These are phyloP conservation scores for Diaporthe humulicola DNA, from an alignment of 2,329 filamentous ascomycete species.

Conservation along the genomic window DNA sequence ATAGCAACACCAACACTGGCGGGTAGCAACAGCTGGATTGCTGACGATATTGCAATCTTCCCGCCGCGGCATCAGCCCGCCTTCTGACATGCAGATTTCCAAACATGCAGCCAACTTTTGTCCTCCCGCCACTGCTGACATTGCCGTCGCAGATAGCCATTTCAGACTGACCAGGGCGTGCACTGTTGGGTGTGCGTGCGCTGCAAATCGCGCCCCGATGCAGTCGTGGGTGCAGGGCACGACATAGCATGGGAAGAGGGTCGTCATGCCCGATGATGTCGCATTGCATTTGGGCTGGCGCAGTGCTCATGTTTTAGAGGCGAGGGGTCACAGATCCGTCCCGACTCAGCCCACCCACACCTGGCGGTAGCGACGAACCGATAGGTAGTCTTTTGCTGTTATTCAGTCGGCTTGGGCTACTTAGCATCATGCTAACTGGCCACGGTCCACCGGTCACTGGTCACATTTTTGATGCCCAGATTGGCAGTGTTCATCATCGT, in stretches of 20 bases:
- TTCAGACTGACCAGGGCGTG: background rate
- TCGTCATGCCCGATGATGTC: slow-evolving; percentile 35
- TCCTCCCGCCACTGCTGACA: background rate
- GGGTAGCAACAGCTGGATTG: slow-evolving; percentile 21
- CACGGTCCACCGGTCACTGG: slow-evolving; percentile 1
- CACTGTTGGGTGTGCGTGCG: background rate
- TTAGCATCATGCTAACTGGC: background rate
- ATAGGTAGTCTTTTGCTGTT: too few relatives aligned
- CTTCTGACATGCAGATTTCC: slow-evolving; percentile 20
- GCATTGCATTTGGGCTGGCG: slow-evolving; percentile 22
- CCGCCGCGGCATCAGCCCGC: slow-evolving; percentile 4
- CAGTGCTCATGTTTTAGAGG: background rate
- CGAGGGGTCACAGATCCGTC: slow-evolving; percentile 19
- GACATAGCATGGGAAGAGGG: background rate
- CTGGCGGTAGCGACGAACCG: background rate
- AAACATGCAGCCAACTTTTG: background rate
- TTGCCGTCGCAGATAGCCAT: background rate
- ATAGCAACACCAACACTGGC: slow-evolving; percentile 8
- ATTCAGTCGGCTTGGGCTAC: background rate
- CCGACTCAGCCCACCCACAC: slow-evolving; percentile 29
- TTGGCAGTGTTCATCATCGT: background rate
- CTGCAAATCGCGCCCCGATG: slow-evolving; percentile 8
- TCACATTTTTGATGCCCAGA: slow-evolving; percentile 4
- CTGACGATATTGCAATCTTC: slow-evolving; percentile 13
- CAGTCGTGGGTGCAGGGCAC: background rate